These are phyloP conservation scores for Magnaporthiopsis incrustans DNA, from an alignment of 2,329 filamentous ascomycete genomes.

Conservation along the genomic window DNA sequence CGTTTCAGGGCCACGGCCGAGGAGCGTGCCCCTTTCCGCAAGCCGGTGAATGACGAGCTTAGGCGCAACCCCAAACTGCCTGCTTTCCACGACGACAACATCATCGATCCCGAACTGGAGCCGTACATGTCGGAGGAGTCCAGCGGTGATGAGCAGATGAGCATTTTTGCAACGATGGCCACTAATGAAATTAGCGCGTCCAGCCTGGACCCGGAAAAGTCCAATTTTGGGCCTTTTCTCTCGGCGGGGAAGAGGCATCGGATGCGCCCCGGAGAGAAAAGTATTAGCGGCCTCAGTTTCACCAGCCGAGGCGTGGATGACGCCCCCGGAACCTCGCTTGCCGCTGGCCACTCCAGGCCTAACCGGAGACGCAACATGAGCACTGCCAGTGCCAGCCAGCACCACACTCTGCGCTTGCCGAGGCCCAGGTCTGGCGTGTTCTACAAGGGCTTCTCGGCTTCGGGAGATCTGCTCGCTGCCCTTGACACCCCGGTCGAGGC, in stretches of 20 bases:
- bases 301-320: slow-evolving; percentile 64
- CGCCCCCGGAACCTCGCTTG: slow-evolving; percentile 39
- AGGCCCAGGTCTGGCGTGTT: slow-evolving; percentile 51
- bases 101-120: slow-evolving; percentile 93
- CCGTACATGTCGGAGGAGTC: slow-evolving; percentile 95
- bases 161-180: slow-evolving; percentile 71
- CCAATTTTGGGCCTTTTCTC: slow-evolving; percentile 64
- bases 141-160: slow-evolving; percentile 86
- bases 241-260: slow-evolving; percentile 69
- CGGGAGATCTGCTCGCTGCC: slow-evolving; percentile 42
- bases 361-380: slow-evolving; percentile 75
- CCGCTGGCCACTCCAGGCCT: slow-evolving; percentile 49
- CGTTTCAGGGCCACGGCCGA: slow-evolving; percentile 65
- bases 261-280: slow-evolving; percentile 66
- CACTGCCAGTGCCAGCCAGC: slow-evolving; percentile 62
- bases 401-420: slow-evolving; percentile 62
- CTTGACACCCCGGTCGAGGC: slow-evolving; percentile 36
- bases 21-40: slow-evolving; percentile 82
- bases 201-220: slow-evolving; percentile 66
- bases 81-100: slow-evolving; percentile 97
- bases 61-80: slow-evolving; percentile 61
- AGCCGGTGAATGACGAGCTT: slow-evolving; percentile 57
- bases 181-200: slow-evolving; percentile 54
- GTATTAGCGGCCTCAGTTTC: slow-evolving; percentile 61
- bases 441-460: slow-evolving; percentile 42